Evolutionary conservation across 768 basidiomycete genomes (phyloP).

Genomic region (Sporobolomyces phaffii): DNA sequence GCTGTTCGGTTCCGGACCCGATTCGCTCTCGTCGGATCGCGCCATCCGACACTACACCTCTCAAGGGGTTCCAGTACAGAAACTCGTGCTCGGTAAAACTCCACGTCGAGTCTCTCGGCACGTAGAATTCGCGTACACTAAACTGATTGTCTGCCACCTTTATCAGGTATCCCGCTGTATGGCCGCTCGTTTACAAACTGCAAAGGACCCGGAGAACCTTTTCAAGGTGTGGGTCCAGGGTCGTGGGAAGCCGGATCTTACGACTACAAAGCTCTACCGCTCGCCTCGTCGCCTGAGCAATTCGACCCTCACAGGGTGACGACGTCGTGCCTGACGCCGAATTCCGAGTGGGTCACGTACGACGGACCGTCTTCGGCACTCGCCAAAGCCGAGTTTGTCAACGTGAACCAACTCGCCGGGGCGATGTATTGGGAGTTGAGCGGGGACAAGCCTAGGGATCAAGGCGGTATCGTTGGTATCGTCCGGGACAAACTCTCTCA

Average conservation of each 20-base stretch:
- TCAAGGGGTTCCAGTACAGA: constrained; percentile 64
- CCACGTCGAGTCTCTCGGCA: constrained; percentile 4
- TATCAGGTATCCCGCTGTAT: constrained; percentile 72
- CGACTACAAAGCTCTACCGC: constrained; percentile 84
- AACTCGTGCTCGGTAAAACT: constrained; percentile 78
- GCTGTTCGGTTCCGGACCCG: constrained; percentile 60
- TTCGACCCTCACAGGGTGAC: constrained; percentile 65
- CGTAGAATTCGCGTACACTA: no score
- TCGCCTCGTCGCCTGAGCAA: constrained; percentile 61
- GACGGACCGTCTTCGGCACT: constrained; percentile 64
- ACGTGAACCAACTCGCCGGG: constrained; percentile 68
- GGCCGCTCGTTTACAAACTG: constrained; percentile 86
- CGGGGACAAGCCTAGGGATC: constrained; percentile 68
- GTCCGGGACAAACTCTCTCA: constrained; percentile 53
- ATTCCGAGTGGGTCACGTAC: constrained; percentile 74
- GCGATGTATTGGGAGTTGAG: constrained; percentile 90
- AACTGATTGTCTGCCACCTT: no score
- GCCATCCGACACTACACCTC: constrained; percentile 62
- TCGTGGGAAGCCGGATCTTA: constrained; percentile 71
- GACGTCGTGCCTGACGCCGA: constrained; percentile 78
- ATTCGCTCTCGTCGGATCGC: constrained; percentile 48
- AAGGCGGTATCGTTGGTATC: constrained; percentile 67
- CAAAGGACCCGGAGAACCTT: constrained; percentile 69
- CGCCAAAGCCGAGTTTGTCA: constrained; percentile 74
- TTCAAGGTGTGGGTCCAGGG: constrained; percentile 74